A percentile compares a stretch with the other conserved stretches of the same genome.
Evolutionary conservation across 2,329 filamentous ascomycete genomes (phyloP).

Genomic region (Periconia digitata): DNA sequence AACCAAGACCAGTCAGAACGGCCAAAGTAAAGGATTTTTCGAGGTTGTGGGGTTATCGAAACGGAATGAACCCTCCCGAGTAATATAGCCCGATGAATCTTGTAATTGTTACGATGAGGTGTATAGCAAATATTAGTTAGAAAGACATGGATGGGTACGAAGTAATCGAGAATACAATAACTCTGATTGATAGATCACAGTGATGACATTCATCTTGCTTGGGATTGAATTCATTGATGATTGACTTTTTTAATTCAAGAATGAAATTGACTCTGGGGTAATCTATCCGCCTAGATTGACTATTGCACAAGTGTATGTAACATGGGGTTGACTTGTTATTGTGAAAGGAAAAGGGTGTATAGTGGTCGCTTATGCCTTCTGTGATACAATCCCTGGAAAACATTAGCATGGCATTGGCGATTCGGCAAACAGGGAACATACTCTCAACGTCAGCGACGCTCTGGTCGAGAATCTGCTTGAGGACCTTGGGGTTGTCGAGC

Average conservation of each 20-base stretch:
- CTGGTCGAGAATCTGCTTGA: slow-evolving; percentile 98
- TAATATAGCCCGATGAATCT: background rate
- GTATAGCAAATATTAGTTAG: background rate
- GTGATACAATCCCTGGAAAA: slow-evolving; percentile 38
- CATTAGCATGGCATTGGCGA: slow-evolving; percentile 18
- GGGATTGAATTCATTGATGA: no score
- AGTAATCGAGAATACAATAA: no score
- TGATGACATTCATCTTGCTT: no score
- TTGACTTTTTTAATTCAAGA: slow-evolving; percentile 1
- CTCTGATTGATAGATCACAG: background rate
- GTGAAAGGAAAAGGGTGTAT: slow-evolving; percentile 27
- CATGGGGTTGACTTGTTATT: slow-evolving; percentile 26
- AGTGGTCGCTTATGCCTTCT: slow-evolving; percentile 40
- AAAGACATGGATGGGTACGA: no score
- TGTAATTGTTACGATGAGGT: no score
- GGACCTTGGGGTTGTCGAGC: slow-evolving; percentile 93
- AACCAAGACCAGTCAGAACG: background rate
- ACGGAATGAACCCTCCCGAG: slow-evolving; percentile 4
- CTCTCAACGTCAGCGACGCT: slow-evolving; percentile 95
- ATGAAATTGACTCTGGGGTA: slow-evolving; percentile 16
- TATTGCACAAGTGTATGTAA: slow-evolving; percentile 48
- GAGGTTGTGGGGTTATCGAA: slow-evolving; percentile 8
- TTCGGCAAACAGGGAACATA: slow-evolving; percentile 50
- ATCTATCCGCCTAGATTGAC: slow-evolving; percentile 40
- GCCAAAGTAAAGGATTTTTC: slow-evolving; percentile 5